Base-by-base conservation (phyloP, 768 basidiomycete genomes). In the Trametes cubensis region DNA sequence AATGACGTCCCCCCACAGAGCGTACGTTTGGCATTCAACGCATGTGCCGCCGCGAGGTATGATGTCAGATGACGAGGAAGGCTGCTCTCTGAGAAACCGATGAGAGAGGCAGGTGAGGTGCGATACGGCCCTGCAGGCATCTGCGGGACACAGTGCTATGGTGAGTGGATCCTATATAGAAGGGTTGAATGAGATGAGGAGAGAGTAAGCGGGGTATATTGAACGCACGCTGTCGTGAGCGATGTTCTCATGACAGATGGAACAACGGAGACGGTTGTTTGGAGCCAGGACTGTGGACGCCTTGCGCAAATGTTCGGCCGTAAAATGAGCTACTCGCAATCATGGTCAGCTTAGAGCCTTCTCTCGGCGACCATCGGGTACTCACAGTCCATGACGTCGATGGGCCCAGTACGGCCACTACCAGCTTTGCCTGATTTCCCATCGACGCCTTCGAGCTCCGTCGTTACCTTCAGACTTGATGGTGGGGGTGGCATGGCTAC, bases 391-490 rank as follows among this genome's bases (percentile, higher is more conserved):
- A 79, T 81, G 30, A 86, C 80, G 47, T 76, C 76, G 49, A 90
- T 82, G 1, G 87, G 82, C 4, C 79, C 83, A 30, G 64, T 69
- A 52, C 87, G 76, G 18, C 87, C 86, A 18, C 83, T 80, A 7
- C 86, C 86, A 0, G 55, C 48, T 21, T 77, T 72, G 0, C 83
- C 84, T 23, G 83, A 83, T 61, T 84, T 85, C 2, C 87, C 88
- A 69, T 89, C 85, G 0, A 89, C 86, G 30, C 88, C 88, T 72
- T 89, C 88, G 11, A 87, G 69, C 69, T 90, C 88, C 11, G 81
- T 66, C 6, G 73, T 66, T 46, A 69, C 80, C 4, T 77, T 81
- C 60, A 88, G 84, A 0, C 85, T 85, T 21, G 64, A 73, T 14
- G 87, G 87, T 45, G 86, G 76, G 6, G 78, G 76, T 4, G 78